Percentiles rank a stretch among this genome's conserved stretches.
phyloP scores from a whole-genome alignment of 1,139 yeast genomes.

The Suhomyces bribrorum region DNA sequence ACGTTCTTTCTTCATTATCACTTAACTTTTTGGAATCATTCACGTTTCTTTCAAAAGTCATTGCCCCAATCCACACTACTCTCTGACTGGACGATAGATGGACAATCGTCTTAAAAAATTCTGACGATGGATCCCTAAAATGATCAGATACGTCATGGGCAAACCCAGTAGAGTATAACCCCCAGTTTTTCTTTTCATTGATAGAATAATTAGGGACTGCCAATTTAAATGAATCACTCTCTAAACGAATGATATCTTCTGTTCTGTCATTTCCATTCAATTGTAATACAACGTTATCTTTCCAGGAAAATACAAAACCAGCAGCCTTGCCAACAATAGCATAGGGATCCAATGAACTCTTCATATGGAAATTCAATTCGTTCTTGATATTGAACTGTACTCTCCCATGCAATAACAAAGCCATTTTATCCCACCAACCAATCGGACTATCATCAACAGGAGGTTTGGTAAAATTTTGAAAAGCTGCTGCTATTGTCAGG shows the following conservation, averaged over 20 bases:
- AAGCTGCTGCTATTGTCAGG: constrained; percentile 40
- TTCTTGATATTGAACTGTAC: constrained; percentile 53
- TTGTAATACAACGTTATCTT: constrained; percentile 57
- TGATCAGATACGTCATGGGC: constrained; percentile 17
- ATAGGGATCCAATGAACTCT: constrained; percentile 78
- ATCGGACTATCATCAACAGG: constrained; percentile 82
- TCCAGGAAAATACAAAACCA: constrained; percentile 83
- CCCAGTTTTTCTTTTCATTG: constrained; percentile 38
- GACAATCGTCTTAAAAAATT: constrained; percentile 41
- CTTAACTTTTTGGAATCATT: constrained; percentile 20
- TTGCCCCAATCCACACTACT: constrained; percentile 46
- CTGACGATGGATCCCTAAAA: constrained; percentile 25
- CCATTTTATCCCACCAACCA: constrained; percentile 67
- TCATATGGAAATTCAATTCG: constrained; percentile 55
- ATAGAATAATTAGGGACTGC: constrained; percentile 60
- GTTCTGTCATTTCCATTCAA: constrained; percentile 67
- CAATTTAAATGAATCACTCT: constrained; percentile 66
- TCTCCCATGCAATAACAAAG: constrained; percentile 47
- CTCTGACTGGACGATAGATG: constrained; percentile 40
- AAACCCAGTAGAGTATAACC: constrained; percentile 32
- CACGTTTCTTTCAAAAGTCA: constrained; percentile 43
- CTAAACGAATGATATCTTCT: constrained; percentile 60
- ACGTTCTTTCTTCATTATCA: constrained; percentile 36
- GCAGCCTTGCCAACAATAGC: constrained; percentile 65
- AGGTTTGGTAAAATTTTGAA: constrained; percentile 64